These are phyloP conservation scores for Talaromyces sp. DNA, from an alignment of 2,329 filamentous ascomycete species.

Conservation along the genomic window DNA sequence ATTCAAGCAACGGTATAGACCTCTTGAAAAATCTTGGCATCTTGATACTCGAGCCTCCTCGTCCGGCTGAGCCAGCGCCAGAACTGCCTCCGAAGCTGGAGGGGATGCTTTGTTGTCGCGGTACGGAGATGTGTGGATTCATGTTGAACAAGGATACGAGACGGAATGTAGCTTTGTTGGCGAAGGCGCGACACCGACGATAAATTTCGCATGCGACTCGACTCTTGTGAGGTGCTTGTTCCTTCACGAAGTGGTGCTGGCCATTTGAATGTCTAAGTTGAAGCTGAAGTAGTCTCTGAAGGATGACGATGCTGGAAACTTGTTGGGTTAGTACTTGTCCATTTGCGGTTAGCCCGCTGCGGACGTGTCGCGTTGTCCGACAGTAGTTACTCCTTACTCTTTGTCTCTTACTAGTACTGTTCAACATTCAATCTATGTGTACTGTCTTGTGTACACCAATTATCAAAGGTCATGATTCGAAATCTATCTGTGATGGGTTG, in stretches of 20 bases:
- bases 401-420: background rate
- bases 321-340: constrained; percentile 2
- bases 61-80: constrained; percentile 43
- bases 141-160: constrained; percentile 29
- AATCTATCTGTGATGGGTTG: background rate
- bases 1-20: constrained; percentile 22
- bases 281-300: background rate
- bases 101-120: constrained; percentile 52
- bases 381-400: no score
- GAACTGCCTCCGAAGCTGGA: constrained; percentile 46
- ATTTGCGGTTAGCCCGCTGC: constrained; percentile 2
- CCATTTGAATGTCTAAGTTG: constrained; percentile 3
- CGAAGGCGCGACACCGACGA: background rate
- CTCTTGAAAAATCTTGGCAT: constrained; percentile 65
- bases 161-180: background rate
- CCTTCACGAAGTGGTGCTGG: background rate
- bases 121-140: constrained; percentile 58
- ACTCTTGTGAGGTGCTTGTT: background rate
- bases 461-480: background rate
- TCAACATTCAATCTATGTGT: background rate
- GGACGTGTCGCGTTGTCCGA: background rate
- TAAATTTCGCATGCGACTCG: background rate
- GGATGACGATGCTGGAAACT: constrained; percentile 9
- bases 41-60: constrained; percentile 49
- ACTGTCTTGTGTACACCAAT: no score